Evolutionary conservation across 2,329 filamentous ascomycete genomes (phyloP), one percentile per base, ranked within the genome.

Genomic region (Trichothecium roseum): DNA sequence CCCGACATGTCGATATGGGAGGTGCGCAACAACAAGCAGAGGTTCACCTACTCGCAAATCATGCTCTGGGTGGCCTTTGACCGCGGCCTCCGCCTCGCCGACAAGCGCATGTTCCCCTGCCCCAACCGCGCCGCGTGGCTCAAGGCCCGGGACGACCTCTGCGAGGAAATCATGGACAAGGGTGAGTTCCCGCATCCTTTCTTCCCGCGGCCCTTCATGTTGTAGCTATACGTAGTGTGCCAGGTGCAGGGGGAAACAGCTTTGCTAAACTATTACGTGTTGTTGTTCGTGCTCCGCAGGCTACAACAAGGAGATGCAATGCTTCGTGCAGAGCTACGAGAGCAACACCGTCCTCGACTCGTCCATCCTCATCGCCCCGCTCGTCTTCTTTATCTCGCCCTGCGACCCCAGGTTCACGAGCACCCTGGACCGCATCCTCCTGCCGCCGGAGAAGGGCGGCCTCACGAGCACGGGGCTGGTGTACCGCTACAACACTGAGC

Each of bases 1-100:
- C 74, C 76, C 10, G 82, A 88, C 50, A 86, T 86, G 81, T 85
- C 80, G 3, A 88, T 87, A 47, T 87, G 82, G 83, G 83, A 88
- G 53, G 81, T 85, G 5, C 73, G 82, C 29, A 82, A 82, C 44
- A 63, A 77, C 48, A 81, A 81, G 51, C 81, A 86, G 54, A 74
- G 85, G 49, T 88, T 86, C 45, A 74, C 79, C 12, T 88, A 87
- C 56, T 84, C 78, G n/a, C 84, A 87, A 51, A 69, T 88, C 43
- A 84, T 87, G 78, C 68, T 88, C 16, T 88, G 82, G 83, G 83
- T 88, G 4, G 81, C 82, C 14, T 75, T 88, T 42, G 83, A 88
- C 52, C 76, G 82, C 5, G 82, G 78, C 8, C 59, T 87, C 10
- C 79, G 83, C 2, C 69, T 87, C 1, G 68, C 80, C 4, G 81